A percentile compares a stretch with the other conserved stretches of the same genome.
Conservation (phyloP, 140 eudicot genomes). For the Artemisia princeps region DNA sequence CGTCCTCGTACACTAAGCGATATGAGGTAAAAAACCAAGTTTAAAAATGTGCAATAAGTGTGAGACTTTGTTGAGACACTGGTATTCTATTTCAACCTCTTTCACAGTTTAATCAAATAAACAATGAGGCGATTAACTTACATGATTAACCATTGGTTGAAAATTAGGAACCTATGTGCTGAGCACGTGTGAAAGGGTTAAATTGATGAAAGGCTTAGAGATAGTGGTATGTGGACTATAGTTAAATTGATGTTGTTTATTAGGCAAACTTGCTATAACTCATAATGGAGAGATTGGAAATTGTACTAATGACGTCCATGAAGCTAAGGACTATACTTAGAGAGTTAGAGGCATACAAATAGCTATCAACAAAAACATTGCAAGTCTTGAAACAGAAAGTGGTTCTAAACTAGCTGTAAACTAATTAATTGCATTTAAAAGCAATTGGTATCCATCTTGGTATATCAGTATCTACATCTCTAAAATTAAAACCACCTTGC, state of each 20-base stretch:
- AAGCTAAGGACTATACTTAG: constrained; percentile 7
- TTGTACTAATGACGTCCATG: constrained; percentile 11
- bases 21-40: no score
- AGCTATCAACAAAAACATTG: constrained; percentile 3
- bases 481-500: neutral
- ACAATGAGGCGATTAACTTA: constrained; percentile 8
- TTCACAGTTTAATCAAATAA: constrained; percentile 1
- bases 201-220: constrained; percentile 14
- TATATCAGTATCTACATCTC: neutral
- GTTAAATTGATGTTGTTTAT: constrained; percentile 14
- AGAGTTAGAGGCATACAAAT: neutral
- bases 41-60: no score
- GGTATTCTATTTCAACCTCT: neutral
- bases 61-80: no score
- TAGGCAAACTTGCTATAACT: constrained; percentile 10
- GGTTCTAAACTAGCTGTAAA: constrained; percentile 2
- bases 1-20: no score
- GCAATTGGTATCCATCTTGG: neutral
- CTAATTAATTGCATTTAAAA: neutral
- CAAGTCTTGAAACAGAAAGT: constrained; percentile 14
- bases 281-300: constrained; percentile 1
- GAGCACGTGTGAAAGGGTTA: neutral
- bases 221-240: constrained; percentile 15
- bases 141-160: constrained; percentile 18
- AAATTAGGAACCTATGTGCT: constrained; percentile 21